These are phyloP conservation scores for Calonectria pteridis DNA, from an alignment of 2,329 filamentous ascomycete species.

Conservation along the genomic window DNA sequence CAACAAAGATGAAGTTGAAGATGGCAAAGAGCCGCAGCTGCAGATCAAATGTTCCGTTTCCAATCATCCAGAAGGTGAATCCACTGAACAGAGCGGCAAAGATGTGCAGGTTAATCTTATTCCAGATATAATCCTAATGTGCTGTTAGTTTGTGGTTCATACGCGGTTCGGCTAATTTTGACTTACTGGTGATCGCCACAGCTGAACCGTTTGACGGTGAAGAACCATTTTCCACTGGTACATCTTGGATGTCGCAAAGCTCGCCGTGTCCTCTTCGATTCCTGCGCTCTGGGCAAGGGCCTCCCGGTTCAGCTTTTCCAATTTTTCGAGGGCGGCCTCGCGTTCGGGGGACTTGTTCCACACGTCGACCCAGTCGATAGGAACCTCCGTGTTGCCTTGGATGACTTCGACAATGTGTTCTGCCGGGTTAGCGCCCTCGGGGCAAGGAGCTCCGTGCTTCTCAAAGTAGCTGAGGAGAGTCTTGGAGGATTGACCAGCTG, in stretches of 20 bases:
- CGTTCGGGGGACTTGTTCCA: conserved; percentile 74
- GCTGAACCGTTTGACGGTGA: conserved; percentile 40
- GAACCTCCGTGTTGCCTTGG: conserved; percentile 61
- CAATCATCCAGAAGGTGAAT: conserved; percentile 63
- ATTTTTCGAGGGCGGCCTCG: conserved; percentile 56
- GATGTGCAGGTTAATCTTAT: conserved; percentile 54
- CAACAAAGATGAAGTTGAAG: conserved; percentile 67
- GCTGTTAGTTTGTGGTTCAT: background rate
- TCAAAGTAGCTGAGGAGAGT: conserved; percentile 60
- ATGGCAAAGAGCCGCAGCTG: conserved; percentile 59
- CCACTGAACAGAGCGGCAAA: conserved; percentile 60
- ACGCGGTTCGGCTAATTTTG: too few relatives aligned
- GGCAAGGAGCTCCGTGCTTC: conserved; percentile 59
- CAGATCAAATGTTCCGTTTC: conserved; percentile 54
- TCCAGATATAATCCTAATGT: conserved; percentile 41
- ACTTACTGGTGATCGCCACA: conserved; percentile 41
- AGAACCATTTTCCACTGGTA: conserved; percentile 54
- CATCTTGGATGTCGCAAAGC: conserved; percentile 53
- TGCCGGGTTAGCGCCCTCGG: conserved; percentile 54
- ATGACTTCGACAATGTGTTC: conserved; percentile 59
- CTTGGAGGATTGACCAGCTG: conserved; percentile 33
- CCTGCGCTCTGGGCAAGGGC: conserved; percentile 33
- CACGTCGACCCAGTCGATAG: conserved; percentile 58
- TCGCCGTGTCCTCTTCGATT: conserved; percentile 50
- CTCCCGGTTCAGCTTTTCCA: conserved; percentile 70